Base-by-base conservation (phyloP, 1,284 basidiomycete genomes). In the Papiliotrema laurentii region DNA sequence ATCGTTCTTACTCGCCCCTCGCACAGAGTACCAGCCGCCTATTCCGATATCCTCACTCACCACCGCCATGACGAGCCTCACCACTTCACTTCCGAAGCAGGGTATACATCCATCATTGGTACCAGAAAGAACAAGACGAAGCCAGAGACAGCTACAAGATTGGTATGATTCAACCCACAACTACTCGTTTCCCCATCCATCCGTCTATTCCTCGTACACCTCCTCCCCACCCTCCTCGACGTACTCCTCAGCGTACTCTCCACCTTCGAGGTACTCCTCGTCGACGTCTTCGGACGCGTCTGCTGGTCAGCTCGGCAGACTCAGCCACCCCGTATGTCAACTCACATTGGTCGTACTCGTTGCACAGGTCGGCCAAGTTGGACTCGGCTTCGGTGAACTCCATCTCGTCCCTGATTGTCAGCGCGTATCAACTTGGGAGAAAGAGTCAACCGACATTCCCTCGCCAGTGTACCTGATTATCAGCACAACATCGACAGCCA, bases 371-470 rank as follows among this genome's bases (percentile, higher is more conserved):
- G 21, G 62, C 54, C 54, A 74, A 56, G 59, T 72, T 73, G 43
- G 61, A 61, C 44, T 73, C 67, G 42, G 69, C 70, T 51, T 94
- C 90, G 1, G 87, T 83, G 73, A 96, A 93, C 73, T 94, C 91
- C 86, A 92, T 86, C 43, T 82, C 72, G 69, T 90, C 88, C 58
- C 58, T 63, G 33, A 19, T 10, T 5, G 25, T 36, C 24, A 39
- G 28, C 26, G 14, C 27, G 38, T 30, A 28, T 10, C 35, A n/a
- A 13, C 11, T 9, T 5, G 19, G 13, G 16, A 5, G 36, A 9
- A 40, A 10, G 7, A 18, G n/a, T 21, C 16, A 19, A n/a, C 55
- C 36, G 60, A 66, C 90, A 91, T 91, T 47, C 90, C 90, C 71
- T 92, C 89, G 22, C 83, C 86, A 18, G 85, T 87, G 73, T 91